These are phyloP conservation scores for Salix dunnii DNA, from an alignment of 345 rosid genomes.

Conservation along the genomic window DNA sequence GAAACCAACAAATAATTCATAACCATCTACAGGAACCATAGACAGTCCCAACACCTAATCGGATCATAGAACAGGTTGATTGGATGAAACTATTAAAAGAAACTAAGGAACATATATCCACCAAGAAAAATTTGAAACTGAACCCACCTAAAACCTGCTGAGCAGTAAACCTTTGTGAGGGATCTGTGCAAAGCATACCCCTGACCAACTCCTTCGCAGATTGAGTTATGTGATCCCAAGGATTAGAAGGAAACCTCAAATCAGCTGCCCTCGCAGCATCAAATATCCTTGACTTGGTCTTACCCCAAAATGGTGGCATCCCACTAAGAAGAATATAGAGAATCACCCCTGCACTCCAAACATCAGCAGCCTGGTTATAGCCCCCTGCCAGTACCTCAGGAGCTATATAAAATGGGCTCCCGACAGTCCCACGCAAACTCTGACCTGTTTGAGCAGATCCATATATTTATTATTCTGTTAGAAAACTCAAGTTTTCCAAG, in stretches of 20 bases:
- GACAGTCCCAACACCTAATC: not conserved
- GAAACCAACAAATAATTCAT: not conserved
- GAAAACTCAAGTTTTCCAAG: not conserved
- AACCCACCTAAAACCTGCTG: slow-evolving; percentile 59
- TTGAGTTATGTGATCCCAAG: slow-evolving; percentile 49
- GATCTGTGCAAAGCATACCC: slow-evolving; percentile 56
- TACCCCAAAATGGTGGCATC: slow-evolving; percentile 69
- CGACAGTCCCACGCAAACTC: slow-evolving; percentile 60
- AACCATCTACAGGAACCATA: not conserved
- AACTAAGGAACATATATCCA: not conserved
- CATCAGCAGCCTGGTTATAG: slow-evolving; percentile 67
- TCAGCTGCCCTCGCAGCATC: slow-evolving; percentile 61
- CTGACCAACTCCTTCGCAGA: slow-evolving; percentile 53
- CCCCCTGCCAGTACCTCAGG: slow-evolving; percentile 66
- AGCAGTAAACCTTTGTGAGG: slow-evolving; percentile 46
- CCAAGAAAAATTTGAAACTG: not conserved
- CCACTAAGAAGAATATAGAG: slow-evolving; percentile 65
- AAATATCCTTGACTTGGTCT: slow-evolving; percentile 64
- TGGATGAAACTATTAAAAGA: not conserved
- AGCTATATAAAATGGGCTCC: slow-evolving; percentile 74
- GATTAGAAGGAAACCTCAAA: slow-evolving; percentile 55
- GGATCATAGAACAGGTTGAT: not conserved
- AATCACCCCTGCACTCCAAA: slow-evolving; percentile 76
- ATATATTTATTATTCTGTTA: slow-evolving; percentile 7
- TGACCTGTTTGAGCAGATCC: slow-evolving; percentile 38